Base-by-base conservation (phyloP, 257 asterid genomes). In the Solanum corneliomulleri region DNA sequence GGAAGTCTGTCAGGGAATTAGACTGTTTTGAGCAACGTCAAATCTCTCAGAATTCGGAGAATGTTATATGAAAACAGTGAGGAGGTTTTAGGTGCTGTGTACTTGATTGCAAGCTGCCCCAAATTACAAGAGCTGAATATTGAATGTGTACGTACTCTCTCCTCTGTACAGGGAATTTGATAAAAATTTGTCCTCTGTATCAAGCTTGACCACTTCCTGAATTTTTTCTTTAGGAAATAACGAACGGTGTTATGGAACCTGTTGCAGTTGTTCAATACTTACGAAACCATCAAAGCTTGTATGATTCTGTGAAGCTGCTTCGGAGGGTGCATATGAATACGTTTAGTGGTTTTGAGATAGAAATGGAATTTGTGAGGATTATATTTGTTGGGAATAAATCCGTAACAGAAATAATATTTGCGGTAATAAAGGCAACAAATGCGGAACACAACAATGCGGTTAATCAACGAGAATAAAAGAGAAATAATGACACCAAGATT, bases 321-420 rank as follows among this genome's bases (percentile, higher is more conserved):
- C 91, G 76, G 86, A 89, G 92, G 2, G 92, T 25, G 35, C 9
- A 25, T 13, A 25, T 25, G 72, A 9, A 2, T 9, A 23, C 25
- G 23, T 66, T 66, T n/a, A 66, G 9, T 25, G 72, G 72, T 25
- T 2, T 11, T 66, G 93, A 91, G 87, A 90, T 94, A 0, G 95
- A 92, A 90, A 92, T 93, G 96, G 95, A 92, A 42, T 93, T 93
- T 71, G 91, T 92, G 8, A 93, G 89, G n/a, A n/a, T n/a, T n/a
- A n/a, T n/a, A n/a, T n/a, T n/a, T n/a, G n/a, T n/a, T n/a, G n/a
- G n/a, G n/a, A n/a, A n/a, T n/a, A n/a, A n/a, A n/a, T n/a, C n/a
- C n/a, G n/a, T n/a, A n/a, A n/a, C n/a, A n/a, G n/a, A n/a, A n/a
- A n/a, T n/a, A n/a, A n/a, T n/a, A n/a, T n/a, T n/a, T n/a, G n/a